These are phyloP conservation scores for Zygoascus ofunaensis DNA, from an alignment of 805 yeast species.

Conservation along the genomic window DNA sequence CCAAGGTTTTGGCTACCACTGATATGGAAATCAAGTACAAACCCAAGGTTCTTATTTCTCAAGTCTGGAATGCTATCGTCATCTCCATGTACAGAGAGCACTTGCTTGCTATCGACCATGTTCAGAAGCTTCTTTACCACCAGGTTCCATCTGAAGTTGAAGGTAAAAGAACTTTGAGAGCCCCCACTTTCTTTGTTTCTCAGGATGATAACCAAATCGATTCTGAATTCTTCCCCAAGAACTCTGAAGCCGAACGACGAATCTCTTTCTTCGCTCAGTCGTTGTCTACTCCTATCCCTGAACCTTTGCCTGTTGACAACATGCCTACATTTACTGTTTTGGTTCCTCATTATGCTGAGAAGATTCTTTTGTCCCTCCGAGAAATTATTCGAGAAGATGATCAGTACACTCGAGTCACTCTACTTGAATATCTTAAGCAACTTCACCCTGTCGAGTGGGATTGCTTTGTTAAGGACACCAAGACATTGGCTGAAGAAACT, in stretches of 20 bases:
- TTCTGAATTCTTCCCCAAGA: constrained; percentile 93
- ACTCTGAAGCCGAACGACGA: constrained; percentile 99
- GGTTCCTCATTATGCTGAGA: constrained; percentile 94
- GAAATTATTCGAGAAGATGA: constrained; percentile 97
- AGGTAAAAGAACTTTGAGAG: constrained; percentile 96
- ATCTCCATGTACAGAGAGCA: constrained; percentile 99
- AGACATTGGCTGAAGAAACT: constrained; percentile 68
- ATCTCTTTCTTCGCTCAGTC: constrained; percentile 99
- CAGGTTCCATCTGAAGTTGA: constrained; percentile 98
- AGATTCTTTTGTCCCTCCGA: constrained; percentile 83
- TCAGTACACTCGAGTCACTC: constrained; percentile 88
- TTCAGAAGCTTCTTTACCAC: constrained; percentile 91
- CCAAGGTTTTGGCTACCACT: constrained; percentile 94
- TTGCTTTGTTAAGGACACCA: constrained; percentile 92
- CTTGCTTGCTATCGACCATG: constrained; percentile 94
- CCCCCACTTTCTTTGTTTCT: constrained; percentile 96
- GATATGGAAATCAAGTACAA: constrained; percentile 99
- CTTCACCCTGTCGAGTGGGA: constrained; percentile 97
- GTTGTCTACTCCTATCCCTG: constrained; percentile 96
- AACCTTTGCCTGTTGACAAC: constrained; percentile 97
- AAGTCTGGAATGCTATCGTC: constrained; percentile 98
- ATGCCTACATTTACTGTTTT: constrained; percentile 98
- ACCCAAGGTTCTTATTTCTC: constrained; percentile 96
- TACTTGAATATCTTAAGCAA: constrained; percentile 89
- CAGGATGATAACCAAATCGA: constrained; percentile 94